These are phyloP conservation scores for Plantago elongata DNA, from an alignment of 257 asterid species.

Conservation along the genomic window DNA sequence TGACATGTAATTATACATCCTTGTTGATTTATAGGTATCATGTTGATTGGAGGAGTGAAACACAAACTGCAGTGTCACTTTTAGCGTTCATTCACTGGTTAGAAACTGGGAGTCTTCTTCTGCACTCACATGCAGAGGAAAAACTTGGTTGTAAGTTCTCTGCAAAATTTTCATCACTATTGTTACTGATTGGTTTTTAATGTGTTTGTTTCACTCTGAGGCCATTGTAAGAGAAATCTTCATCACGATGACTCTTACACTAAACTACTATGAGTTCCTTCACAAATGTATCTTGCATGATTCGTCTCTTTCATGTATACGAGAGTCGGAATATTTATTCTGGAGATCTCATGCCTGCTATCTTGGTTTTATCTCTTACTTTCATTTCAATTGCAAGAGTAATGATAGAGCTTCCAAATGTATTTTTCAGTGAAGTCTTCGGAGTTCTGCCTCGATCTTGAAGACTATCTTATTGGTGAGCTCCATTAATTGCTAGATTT, in stretches of 20 bases:
- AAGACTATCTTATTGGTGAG: constrained; percentile 83
- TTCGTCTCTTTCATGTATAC: no score
- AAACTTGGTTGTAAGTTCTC: constrained; percentile 78
- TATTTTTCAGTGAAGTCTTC: constrained; percentile 52
- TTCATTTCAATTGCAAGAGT: not conserved
- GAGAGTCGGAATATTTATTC: no score
- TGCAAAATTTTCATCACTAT: not conserved
- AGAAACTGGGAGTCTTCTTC: constrained; percentile 74
- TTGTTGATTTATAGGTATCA: constrained; percentile 50
- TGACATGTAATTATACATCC: not conserved
- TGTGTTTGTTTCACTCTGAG: not conserved
- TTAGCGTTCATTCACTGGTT: constrained; percentile 89
- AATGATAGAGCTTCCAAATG: constrained; percentile 8
- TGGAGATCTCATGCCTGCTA: not conserved
- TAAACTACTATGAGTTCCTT: no score
- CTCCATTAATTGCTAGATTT: not conserved
- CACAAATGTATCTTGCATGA: no score
- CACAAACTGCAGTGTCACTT: constrained; percentile 74
- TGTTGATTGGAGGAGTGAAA: constrained; percentile 88
- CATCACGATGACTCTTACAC: no score
- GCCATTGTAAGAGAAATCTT: no score
- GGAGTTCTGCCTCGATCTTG: constrained; percentile 83
- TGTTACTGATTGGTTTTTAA: not conserved
- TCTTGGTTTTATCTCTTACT: constrained; percentile 5
- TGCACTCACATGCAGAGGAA: constrained; percentile 79